phyloP scores from a whole-genome alignment of 768 basidiomycete genomes.

The Scleroderma bovista region DNA sequence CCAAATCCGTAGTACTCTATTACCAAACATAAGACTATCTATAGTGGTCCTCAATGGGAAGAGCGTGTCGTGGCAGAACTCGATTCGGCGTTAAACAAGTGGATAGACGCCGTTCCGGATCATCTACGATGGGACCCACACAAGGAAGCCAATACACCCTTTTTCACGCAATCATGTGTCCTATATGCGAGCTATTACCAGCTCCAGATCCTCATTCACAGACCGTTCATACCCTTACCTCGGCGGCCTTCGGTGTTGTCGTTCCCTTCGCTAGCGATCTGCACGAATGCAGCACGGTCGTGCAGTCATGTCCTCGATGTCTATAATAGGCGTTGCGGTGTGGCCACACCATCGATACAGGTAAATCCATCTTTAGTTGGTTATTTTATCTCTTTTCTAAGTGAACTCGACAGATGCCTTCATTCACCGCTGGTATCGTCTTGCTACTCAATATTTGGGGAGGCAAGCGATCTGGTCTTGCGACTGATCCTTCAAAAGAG shows the following conservation, averaged over 20 bases:
- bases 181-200: constrained; percentile 52
- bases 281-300: constrained; percentile 79
- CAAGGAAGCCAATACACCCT: constrained; percentile 27
- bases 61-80: constrained; percentile 64
- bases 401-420: constrained; percentile 26
- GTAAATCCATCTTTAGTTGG: constrained; percentile 12
- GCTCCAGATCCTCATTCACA: constrained; percentile 66
- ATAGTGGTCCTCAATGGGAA: constrained; percentile 51
- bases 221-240: constrained; percentile 71
- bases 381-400: background rate
- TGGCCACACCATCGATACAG: constrained; percentile 22
- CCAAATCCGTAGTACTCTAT: constrained; percentile 54
- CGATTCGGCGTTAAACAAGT: constrained; percentile 72
- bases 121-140: constrained; percentile 41
- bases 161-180: constrained; percentile 45
- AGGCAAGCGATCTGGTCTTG: constrained; percentile 38
- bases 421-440: constrained; percentile 47
- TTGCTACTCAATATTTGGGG: constrained; percentile 55
- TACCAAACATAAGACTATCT: constrained; percentile 52
- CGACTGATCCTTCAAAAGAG: constrained; percentile 37
- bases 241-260: constrained; percentile 42
- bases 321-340: constrained; percentile 33
- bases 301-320: constrained; percentile 67
- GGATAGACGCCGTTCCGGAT: constrained; percentile 65
- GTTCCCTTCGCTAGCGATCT: constrained; percentile 71